These are phyloP conservation scores for Picochlorum sp. DNA, from an alignment of 139 green algal species.

Conservation along the genomic window DNA sequence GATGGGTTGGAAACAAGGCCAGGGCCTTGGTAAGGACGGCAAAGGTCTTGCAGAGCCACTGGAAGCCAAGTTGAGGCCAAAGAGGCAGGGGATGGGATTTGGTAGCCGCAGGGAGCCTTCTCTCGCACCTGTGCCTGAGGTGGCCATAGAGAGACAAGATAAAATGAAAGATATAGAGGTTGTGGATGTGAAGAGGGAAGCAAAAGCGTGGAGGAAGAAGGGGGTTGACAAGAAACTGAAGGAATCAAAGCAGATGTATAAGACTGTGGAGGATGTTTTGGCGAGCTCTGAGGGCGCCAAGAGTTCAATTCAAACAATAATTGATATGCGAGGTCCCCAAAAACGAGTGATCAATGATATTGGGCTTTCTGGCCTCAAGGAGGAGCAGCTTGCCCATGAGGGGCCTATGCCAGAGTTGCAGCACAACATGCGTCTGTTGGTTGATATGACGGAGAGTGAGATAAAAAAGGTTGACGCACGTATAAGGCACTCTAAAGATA, in stretches of 20 bases:
- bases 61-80: slow-evolving; percentile 79
- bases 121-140: slow-evolving; percentile 17
- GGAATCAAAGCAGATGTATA: slow-evolving; percentile 50
- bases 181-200: background rate
- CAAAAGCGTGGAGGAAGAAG: slow-evolving; percentile 52
- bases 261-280: slow-evolving; percentile 77
- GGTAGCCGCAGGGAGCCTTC: slow-evolving; percentile 49
- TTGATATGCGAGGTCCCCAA: slow-evolving; percentile 89
- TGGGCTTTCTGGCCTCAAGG: slow-evolving; percentile 60
- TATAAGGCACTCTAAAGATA: slow-evolving; percentile 6
- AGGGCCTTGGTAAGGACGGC: slow-evolving; percentile 48
- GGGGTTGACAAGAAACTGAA: slow-evolving; percentile 23
- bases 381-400: slow-evolving; percentile 19
- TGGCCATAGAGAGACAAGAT: slow-evolving; percentile 7
- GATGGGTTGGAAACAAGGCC: slow-evolving; percentile 84
- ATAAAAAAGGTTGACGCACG: slow-evolving; percentile 44
- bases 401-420: slow-evolving; percentile 91
- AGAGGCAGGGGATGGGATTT: slow-evolving; percentile 93
- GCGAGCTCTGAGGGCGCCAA: slow-evolving; percentile 10
- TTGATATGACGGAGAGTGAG: slow-evolving; percentile 80
- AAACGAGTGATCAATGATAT: slow-evolving; percentile 83
- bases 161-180: slow-evolving; percentile 4
- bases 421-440: slow-evolving; percentile 94
- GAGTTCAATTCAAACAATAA: slow-evolving; percentile 39
- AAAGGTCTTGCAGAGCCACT: slow-evolving; percentile 79